Conservation (phyloP, 768 basidiomycete genomes). For the Clitopilus passeckerianus region DNA sequence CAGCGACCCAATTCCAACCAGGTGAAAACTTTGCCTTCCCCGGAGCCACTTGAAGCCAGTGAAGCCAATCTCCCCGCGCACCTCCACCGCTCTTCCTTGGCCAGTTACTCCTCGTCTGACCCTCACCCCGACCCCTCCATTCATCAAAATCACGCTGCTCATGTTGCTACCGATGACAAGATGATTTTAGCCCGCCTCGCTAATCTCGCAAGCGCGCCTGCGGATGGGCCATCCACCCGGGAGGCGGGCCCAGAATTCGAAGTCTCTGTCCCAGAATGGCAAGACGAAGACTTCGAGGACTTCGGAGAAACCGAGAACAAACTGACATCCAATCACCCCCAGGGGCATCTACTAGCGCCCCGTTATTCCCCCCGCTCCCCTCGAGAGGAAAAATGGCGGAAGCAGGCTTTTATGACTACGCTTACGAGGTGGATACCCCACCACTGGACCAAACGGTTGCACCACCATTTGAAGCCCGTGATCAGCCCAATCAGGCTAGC, state of each 20-base stretch:
- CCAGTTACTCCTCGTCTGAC: not conserved
- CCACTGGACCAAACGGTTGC: slow-evolving; percentile 22
- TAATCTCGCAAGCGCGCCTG: slow-evolving; percentile 49
- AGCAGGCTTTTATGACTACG: slow-evolving; percentile 34
- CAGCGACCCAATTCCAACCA: slow-evolving; percentile 10
- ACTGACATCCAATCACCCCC: slow-evolving; percentile 7
- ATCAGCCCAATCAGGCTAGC: slow-evolving; percentile 14
- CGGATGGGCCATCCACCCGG: slow-evolving; percentile 13
- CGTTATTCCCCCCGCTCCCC: slow-evolving; percentile 38
- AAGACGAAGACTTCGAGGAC: slow-evolving; percentile 42
- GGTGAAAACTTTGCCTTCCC: not conserved
- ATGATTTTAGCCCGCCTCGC: slow-evolving; percentile 47
- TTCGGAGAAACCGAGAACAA: slow-evolving; percentile 16
- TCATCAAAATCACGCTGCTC: slow-evolving; percentile 30
- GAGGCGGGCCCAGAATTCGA: slow-evolving; percentile 13
- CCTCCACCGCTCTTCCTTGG: not conserved
- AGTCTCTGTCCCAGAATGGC: slow-evolving; percentile 49
- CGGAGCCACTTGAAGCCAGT: slow-evolving; percentile 7
- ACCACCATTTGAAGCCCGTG: slow-evolving; percentile 35
- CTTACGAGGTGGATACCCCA: slow-evolving; percentile 32
- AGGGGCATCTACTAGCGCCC: slow-evolving; percentile 16
- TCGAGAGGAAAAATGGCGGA: slow-evolving; percentile 37
- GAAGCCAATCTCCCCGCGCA: not conserved
- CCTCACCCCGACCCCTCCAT: slow-evolving; percentile 2
- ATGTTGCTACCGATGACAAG: slow-evolving; percentile 67